A percentile compares a stretch with the other conserved stretches of the same genome.
phyloP scores from a whole-genome alignment of 495 filamentous ascomycete species.

The Aspergillus bertholletiae region DNA sequence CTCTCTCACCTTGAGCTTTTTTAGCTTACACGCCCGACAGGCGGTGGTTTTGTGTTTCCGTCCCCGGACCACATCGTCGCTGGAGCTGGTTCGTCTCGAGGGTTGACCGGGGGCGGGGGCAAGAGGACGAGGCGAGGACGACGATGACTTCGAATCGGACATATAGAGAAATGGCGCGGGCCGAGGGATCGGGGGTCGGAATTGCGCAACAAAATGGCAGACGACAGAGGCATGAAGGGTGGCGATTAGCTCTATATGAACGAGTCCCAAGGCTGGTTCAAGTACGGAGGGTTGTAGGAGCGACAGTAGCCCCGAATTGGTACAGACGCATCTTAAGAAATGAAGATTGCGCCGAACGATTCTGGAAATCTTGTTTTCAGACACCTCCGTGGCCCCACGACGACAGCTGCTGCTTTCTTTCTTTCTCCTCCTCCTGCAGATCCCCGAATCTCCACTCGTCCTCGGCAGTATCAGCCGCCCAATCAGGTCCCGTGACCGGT shows the following conservation, averaged over 20 bases:
- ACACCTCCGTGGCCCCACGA: not conserved
- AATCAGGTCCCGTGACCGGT: not conserved
- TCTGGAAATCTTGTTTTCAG: not conserved
- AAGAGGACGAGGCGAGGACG: slow-evolving; percentile 13
- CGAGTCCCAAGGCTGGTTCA: too few species aligned
- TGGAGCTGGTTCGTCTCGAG: not conserved
- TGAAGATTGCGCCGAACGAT: not conserved
- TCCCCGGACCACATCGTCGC: slow-evolving; percentile 9
- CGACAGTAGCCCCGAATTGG: not conserved
- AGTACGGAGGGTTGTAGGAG: too few species aligned
- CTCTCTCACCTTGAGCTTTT: slow-evolving; percentile 27
- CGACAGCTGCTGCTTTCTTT: too few species aligned
- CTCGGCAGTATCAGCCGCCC: not conserved
- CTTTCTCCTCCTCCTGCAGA: too few species aligned
- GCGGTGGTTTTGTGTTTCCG: slow-evolving; percentile 27
- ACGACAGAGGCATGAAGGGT: not conserved
- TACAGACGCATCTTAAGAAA: not conserved
- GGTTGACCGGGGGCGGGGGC: slow-evolving; percentile 11
- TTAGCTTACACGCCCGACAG: slow-evolving; percentile 25
- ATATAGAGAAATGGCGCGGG: slow-evolving; percentile 2
- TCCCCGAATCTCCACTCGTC: not conserved
- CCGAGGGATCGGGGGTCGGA: not conserved
- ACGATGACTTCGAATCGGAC: slow-evolving; percentile 15
- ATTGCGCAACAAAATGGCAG: not conserved
- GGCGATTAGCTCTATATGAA: too few species aligned